Percentiles rank a stretch among this genome's conserved stretches.
Conservation (phyloP, 2,329 filamentous ascomycete genomes). For the Rhexocercosporidium sp. region DNA sequence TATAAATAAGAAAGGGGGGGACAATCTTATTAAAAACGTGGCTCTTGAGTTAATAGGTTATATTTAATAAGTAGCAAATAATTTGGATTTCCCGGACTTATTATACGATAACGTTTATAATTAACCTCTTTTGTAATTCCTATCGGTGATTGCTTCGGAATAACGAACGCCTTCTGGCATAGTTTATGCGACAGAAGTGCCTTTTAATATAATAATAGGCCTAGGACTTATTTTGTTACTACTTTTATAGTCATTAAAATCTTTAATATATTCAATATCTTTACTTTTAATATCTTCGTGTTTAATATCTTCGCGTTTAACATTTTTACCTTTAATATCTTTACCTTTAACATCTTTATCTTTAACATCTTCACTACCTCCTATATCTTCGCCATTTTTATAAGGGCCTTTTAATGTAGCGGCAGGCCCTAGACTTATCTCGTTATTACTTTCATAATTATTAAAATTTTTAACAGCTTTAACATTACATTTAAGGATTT, state of each 20-base stretch:
- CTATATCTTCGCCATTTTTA: background rate
- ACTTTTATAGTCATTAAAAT: background rate
- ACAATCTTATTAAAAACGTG: conserved; percentile 61
- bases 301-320: background rate
- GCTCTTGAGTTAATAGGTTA: background rate
- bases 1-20: conserved; percentile 62
- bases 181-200: background rate
- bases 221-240: background rate
- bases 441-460: too few relatives aligned
- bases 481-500: too few relatives aligned
- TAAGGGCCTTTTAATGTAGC: too few relatives aligned
- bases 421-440: too few relatives aligned
- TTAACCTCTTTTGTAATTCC: background rate
- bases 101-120: background rate
- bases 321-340: background rate
- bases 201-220: background rate
- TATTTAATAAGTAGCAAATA: background rate
- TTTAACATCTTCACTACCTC: background rate
- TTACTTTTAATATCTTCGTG: background rate
- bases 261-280: too few relatives aligned
- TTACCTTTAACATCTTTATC: background rate
- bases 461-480: background rate
- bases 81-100: background rate
- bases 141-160: background rate
- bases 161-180: background rate